Evolutionary conservation across 2,329 filamentous ascomycete genomes (phyloP).

Genomic region (Verticillium tricorpus): DNA sequence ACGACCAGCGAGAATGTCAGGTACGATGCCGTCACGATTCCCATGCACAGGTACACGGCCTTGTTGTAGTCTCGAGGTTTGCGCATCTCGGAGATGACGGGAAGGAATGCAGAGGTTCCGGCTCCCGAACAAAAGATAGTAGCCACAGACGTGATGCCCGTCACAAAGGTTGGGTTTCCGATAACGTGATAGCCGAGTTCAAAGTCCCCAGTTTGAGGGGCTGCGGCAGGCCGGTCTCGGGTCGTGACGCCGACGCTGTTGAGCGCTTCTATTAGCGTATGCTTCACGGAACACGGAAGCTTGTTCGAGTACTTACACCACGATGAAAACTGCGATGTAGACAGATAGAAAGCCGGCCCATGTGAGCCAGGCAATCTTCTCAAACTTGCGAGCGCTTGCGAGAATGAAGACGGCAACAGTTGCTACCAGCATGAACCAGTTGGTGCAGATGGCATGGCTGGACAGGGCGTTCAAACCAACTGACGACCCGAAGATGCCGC

Average conservation of each 20-base stretch:
- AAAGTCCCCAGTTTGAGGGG: slow-evolving; percentile 53
- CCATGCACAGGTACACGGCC: slow-evolving; percentile 55
- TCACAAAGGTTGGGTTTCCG: slow-evolving; percentile 51
- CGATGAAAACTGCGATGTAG: slow-evolving; percentile 52
- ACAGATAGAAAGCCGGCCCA: slow-evolving; percentile 57
- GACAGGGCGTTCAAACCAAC: slow-evolving; percentile 57
- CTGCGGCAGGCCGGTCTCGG: slow-evolving; percentile 53
- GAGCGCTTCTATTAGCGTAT: not conserved
- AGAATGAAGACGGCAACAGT: slow-evolving; percentile 42
- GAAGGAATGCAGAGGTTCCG: slow-evolving; percentile 56
- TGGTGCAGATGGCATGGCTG: slow-evolving; percentile 53
- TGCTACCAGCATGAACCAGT: slow-evolving; percentile 51
- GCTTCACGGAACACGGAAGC: not conserved
- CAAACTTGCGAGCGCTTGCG: slow-evolving; percentile 53
- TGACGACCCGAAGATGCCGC: slow-evolving; percentile 55
- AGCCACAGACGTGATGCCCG: slow-evolving; percentile 51
- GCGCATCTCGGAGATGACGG: slow-evolving; percentile 62
- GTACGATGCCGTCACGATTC: slow-evolving; percentile 51
- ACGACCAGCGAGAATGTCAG: slow-evolving; percentile 55
- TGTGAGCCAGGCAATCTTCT: slow-evolving; percentile 57
- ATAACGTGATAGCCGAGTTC: slow-evolving; percentile 56
- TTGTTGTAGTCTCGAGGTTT: slow-evolving; percentile 56
- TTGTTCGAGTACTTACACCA: slow-evolving; percentile 32
- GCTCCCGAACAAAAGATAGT: slow-evolving; percentile 58
- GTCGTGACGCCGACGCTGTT: slow-evolving; percentile 49